Evolutionary conservation across 306 rosid species (phyloP).

Genomic region (Oemleria cerasiformis): DNA sequence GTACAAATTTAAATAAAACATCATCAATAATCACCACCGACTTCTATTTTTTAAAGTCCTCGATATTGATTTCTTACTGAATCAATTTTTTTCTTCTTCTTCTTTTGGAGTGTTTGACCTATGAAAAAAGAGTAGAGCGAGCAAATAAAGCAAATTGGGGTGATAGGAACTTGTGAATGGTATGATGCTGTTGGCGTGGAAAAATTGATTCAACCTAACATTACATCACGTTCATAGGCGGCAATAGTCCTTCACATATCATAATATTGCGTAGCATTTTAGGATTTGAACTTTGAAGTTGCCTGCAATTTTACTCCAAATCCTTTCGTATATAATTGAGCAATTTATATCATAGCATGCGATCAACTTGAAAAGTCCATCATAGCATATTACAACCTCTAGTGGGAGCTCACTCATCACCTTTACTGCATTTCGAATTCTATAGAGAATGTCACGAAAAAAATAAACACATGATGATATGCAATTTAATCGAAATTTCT

Average conservation of each 20-base stretch:
- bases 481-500: no score
- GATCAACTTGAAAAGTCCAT: not conserved
- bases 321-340: not conserved
- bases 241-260: not conserved
- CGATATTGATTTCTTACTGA: no score
- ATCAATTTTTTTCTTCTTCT: no score
- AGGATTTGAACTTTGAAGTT: constrained; percentile 2
- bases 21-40: no score
- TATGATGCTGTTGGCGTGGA: constrained; percentile 24
- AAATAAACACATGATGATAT: no score
- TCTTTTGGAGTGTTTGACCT: not conserved
- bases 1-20: no score
- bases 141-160: not conserved
- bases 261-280: constrained; percentile 3
- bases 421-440: no score
- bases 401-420: no score
- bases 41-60: no score
- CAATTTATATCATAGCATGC: not conserved
- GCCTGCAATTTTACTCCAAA: constrained; percentile 25
- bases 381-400: not conserved
- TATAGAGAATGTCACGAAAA: no score
- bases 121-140: not conserved
- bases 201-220: constrained; percentile 1
- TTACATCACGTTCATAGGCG: constrained; percentile 12
- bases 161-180: not conserved